Evolutionary conservation across 108 stramenopile genomes (phyloP), one percentile per base, ranked within the genome.

Genomic region (Nannochloropsis salina): DNA sequence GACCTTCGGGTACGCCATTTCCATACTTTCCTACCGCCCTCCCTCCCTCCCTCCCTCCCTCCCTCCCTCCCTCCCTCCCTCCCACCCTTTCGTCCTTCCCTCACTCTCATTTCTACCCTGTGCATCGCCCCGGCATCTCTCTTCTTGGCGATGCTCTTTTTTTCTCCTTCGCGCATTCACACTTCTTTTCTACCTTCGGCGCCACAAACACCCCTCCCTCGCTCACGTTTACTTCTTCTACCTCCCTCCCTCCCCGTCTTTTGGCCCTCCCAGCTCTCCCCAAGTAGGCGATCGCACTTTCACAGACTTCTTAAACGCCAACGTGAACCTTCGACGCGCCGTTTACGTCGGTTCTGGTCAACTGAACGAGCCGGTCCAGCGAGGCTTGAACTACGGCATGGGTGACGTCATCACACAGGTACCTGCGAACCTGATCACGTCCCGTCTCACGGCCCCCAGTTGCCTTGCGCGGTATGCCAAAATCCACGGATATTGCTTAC

Each of bases 11-110:
- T 74, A 74, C 61, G 6, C n/a, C n/a, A 2, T 74, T n/a, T 3
- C 8, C 61, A 31, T 74, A 15, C 61, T n/a, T 74, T n/a, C 61
- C 61, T 74, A 15, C 61, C 61, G 15, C 61, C 61, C 47, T 51
- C 47, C 47, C 1, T 51, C 47, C 47, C 47, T 51, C n/a, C 8
- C 61, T 74, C 61, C 61, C 61, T 74, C 61, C 61, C 61, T 74
- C 61, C 61, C 61, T 74, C 61, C 61, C 47, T 51, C 47, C 47
- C 15, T 51, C 47, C 47, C 47, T 51, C 47, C 61, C 61, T 74
- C n/a, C 61, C 61, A 2, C 61, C 6, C 3, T 6, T 74, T 15
- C 6, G 0, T 6, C 3, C 61, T 31, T 31, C 31, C 31, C 31
- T 31, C 31, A 31, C 31, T 31, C 31, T 31, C 31, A 31, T 31